Evolutionary conservation across 768 basidiomycete genomes (phyloP), one percentile per base, ranked within the genome.

Genomic region (Russula foetens): DNA sequence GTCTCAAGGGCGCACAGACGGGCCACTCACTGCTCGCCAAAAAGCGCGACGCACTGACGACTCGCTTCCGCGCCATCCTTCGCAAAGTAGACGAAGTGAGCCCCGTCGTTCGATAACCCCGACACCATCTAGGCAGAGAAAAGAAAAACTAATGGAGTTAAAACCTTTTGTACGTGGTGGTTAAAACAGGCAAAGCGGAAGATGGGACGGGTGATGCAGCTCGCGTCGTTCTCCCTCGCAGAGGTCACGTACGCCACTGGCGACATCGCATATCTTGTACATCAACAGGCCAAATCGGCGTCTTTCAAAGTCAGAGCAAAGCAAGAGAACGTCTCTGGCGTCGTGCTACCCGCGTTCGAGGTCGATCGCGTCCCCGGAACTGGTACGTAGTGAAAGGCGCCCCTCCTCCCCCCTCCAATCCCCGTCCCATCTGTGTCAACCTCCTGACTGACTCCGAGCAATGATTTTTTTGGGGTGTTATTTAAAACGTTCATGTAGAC

Each of bases 201-300:
- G 77, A 99, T 98, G 97, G 97, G 97, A 31, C 82, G 91, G 60
- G 95, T 98, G 26, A 97, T 99, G 86, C 97, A 99, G 73, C 81
- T 98, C 53, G 97, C 97, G 26, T 98, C 97, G 44, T 97, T 99
- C 80, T 97, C 95, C 45, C 88, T 98, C 77, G 97, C 97, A 0
- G 96, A 98, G 74, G 97, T 99, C 65, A 96, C 95, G 21, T 99
- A 98, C 75, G 85, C 95, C 35, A 96, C 97, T 9, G 92, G 92
- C 66, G 97, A 98, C 71, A 98, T 99, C 69, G 84, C 92, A 48
- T 99, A 98, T 75, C 90, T 97, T 64, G 93, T 99, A 6, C 97
- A 98, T 72, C 96, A 98, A 72, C 90, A 92, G 66, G 95, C 92
- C 29, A 90, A 90, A 69, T 79, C 84, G 33, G 97, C 96, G 0